These are phyloP conservation scores for Myrica gale DNA, from an alignment of 306 rosid species.

Conservation along the genomic window DNA sequence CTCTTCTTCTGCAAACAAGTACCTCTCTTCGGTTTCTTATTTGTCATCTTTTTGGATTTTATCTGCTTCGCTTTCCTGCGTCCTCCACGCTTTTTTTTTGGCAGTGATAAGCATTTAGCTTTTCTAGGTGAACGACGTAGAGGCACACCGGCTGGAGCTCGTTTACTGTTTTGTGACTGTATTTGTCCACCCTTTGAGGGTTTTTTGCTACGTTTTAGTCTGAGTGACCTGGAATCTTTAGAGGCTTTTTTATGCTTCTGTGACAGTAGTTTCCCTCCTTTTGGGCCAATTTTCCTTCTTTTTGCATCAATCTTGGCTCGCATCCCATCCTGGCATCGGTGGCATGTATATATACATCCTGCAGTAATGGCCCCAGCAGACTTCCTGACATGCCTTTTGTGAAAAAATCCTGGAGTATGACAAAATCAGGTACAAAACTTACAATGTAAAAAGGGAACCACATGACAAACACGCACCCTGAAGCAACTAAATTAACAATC, in stretches of 20 bases:
- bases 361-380: constrained; percentile 50
- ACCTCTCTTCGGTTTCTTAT: constrained; percentile 47
- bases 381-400: constrained; percentile 80
- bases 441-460: constrained; percentile 15
- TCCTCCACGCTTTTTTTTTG: constrained; percentile 54
- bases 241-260: constrained; percentile 43
- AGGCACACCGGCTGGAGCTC: constrained; percentile 48
- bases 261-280: constrained; percentile 43
- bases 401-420: constrained; percentile 67
- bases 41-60: constrained; percentile 48
- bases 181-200: constrained; percentile 44
- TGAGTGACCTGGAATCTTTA: constrained; percentile 44
- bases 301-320: constrained; percentile 42
- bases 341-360: constrained; percentile 59
- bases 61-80: constrained; percentile 47
- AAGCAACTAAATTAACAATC: constrained; percentile 4
- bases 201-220: constrained; percentile 50
- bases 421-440: constrained; percentile 28
- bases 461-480: constrained; percentile 13
- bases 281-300: constrained; percentile 43
- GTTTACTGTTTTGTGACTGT: constrained; percentile 48
- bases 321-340: constrained; percentile 56
- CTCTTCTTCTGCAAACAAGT: constrained; percentile 52
- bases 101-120: constrained; percentile 56
- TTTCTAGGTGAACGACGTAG: constrained; percentile 92